Percentiles rank a stretch among this genome's conserved stretches.
phyloP scores from a whole-genome alignment of 192 early-diverging fungal species.

The Linnemannia elongata region DNA sequence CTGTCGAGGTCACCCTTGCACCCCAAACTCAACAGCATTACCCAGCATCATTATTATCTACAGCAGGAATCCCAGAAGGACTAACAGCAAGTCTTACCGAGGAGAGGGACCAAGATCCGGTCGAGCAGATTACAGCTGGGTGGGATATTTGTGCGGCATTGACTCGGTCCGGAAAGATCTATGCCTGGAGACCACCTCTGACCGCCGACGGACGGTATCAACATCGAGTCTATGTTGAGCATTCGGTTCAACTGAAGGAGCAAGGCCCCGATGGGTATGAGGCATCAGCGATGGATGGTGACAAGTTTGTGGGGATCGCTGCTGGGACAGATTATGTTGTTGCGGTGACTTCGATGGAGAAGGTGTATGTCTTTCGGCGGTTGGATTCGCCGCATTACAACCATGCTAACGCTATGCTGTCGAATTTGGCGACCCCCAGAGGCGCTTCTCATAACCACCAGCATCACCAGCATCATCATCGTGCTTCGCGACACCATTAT shows the following conservation, averaged over 20 bases:
- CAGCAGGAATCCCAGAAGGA: neutral
- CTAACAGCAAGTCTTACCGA: neutral
- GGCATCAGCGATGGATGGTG: slow-evolving; percentile 11
- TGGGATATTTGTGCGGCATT: slow-evolving; percentile 51
- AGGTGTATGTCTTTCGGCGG: slow-evolving; percentile 37
- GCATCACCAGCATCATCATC: neutral
- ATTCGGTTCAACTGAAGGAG: slow-evolving; percentile 17
- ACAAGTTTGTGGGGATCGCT: slow-evolving; percentile 35
- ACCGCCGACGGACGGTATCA: slow-evolving; percentile 34
- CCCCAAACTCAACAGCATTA: neutral
- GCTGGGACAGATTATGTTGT: slow-evolving; percentile 41
- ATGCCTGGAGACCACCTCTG: slow-evolving; percentile 36
- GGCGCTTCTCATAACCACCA: neutral
- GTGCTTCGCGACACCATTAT: neutral
- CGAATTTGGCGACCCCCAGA: neutral
- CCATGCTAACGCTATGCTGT: neutral
- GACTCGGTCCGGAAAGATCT: slow-evolving; percentile 33
- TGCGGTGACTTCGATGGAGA: slow-evolving; percentile 30
- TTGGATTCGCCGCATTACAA: slow-evolving; percentile 28
- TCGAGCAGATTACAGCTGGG: slow-evolving; percentile 33
- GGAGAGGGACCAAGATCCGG: slow-evolving; percentile 8
- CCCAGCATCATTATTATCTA: neutral
- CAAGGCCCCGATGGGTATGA: slow-evolving; percentile 32
- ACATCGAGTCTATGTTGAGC: slow-evolving; percentile 25
- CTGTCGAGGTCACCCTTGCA: slow-evolving; percentile 15